Conservation (phyloP, 257 asterid genomes). For the Ilex aquifolium region DNA sequence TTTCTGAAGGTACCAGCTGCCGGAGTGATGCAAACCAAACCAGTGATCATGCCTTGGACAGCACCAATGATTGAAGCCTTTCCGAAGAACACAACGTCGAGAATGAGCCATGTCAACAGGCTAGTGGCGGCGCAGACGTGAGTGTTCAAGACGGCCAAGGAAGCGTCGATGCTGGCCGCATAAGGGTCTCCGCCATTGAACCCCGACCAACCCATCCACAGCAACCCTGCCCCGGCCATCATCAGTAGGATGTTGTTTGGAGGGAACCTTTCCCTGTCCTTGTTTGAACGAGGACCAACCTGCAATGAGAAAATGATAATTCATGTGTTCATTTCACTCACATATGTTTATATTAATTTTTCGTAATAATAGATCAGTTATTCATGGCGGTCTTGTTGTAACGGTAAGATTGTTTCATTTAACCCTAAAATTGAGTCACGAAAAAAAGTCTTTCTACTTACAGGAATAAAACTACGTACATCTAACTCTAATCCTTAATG, state of each 20-base stretch:
- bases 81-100: slow-evolving; percentile 42
- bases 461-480: background rate
- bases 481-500: too few species aligned
- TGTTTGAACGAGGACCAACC: slow-evolving; percentile 65
- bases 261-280: slow-evolving; percentile 63
- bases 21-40: slow-evolving; percentile 60
- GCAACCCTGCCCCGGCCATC: slow-evolving; percentile 68
- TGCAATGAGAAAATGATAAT: slow-evolving; percentile 1
- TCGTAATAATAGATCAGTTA: too few species aligned
- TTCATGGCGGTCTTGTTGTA: too few species aligned
- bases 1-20: slow-evolving; percentile 40
- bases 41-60: slow-evolving; percentile 69
- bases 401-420: too few species aligned
- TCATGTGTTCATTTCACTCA: too few species aligned
- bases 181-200: slow-evolving; percentile 80
- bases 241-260: slow-evolving; percentile 61
- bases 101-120: slow-evolving; percentile 54
- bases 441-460: background rate
- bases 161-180: slow-evolving; percentile 49
- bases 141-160: slow-evolving; percentile 61
- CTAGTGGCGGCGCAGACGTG: slow-evolving; percentile 61
- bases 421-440: background rate
- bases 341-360: background rate
- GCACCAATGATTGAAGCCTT: slow-evolving; percentile 61
- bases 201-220: slow-evolving; percentile 81